Conservation (phyloP, 108 stramenopile species). For the Cafeteria roenbergensis region DNA sequence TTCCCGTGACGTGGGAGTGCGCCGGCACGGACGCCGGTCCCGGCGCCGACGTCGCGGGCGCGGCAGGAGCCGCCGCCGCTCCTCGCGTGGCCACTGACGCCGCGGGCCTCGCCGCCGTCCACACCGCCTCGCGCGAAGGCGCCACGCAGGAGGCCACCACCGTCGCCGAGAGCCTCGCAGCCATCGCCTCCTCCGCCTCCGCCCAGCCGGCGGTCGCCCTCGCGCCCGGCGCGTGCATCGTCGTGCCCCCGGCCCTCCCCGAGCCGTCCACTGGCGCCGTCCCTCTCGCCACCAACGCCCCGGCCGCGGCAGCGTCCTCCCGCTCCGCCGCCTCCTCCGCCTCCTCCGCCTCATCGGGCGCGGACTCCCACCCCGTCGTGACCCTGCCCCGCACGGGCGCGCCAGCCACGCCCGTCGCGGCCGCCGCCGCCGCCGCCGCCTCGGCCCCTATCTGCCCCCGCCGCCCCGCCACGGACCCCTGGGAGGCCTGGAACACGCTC, state of each 20-base stretch:
- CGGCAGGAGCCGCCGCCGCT: neutral
- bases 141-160: neutral
- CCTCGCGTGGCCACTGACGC: neutral
- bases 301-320: too few species aligned
- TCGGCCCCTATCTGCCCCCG: neutral
- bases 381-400: neutral
- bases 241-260: too few species aligned
- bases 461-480: constrained; percentile 15
- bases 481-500: constrained; percentile 39
- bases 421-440: neutral
- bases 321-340: too few species aligned
- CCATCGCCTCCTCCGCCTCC: too few species aligned
- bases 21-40: constrained; percentile 1
- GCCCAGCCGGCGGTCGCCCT: too few species aligned
- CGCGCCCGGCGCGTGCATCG: too few species aligned
- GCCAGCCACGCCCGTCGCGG: neutral
- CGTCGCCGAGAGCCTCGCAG: too few species aligned
- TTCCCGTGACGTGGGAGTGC: constrained; percentile 19
- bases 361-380: neutral
- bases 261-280: too few species aligned
- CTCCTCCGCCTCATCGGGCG: neutral
- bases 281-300: too few species aligned
- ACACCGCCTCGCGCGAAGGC: neutral
- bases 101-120: neutral
- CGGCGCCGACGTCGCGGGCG: constrained; percentile 7